Conservation (phyloP, 2,329 filamentous ascomycete species). For the Fusarium veterinarium region DNA sequence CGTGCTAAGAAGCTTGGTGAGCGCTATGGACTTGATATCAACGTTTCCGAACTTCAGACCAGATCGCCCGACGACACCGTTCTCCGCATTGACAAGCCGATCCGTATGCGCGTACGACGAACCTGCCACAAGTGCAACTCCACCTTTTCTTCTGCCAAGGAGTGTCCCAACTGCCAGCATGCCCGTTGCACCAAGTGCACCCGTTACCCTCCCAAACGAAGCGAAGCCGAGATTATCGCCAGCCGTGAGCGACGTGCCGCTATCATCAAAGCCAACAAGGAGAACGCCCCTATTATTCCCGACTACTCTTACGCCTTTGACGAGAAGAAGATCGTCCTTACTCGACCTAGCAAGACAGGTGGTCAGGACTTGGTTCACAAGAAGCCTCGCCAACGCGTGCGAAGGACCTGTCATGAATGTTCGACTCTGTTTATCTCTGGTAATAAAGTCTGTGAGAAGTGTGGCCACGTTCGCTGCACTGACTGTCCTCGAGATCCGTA, state of each 20-base stretch:
- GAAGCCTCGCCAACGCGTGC: conserved; percentile 77
- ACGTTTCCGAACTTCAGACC: conserved; percentile 64
- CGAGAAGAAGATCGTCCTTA: conserved; percentile 65
- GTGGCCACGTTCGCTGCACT: conserved; percentile 79
- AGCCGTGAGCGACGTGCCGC: conserved; percentile 63
- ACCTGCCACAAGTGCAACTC: conserved; percentile 85
- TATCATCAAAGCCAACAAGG: conserved; percentile 65
- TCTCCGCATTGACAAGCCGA: conserved; percentile 77
- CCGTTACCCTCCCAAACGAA: conserved; percentile 76
- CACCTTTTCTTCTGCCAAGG: conserved; percentile 77
- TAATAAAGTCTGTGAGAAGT: conserved; percentile 73
- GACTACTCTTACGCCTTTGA: conserved; percentile 60
- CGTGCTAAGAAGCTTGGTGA: conserved; percentile 67
- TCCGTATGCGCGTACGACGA: conserved; percentile 81
- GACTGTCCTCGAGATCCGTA: conserved; percentile 85
- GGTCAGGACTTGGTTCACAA: conserved; percentile 79
- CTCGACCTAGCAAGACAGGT: conserved; percentile 72
- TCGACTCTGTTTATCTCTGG: conserved; percentile 68
- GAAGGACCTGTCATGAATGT: conserved; percentile 82
- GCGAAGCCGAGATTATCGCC: conserved; percentile 64
- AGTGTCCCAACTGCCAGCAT: conserved; percentile 83
- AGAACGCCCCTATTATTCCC: conserved; percentile 64
- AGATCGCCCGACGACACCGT: conserved; percentile 64
- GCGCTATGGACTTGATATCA: conserved; percentile 66
- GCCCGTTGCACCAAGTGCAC: conserved; percentile 83